A percentile compares a stretch with the other conserved stretches of the same genome.
Evolutionary conservation across 75 land plant species (phyloP).

Genomic region (Pseudotsuga menziesii): DNA sequence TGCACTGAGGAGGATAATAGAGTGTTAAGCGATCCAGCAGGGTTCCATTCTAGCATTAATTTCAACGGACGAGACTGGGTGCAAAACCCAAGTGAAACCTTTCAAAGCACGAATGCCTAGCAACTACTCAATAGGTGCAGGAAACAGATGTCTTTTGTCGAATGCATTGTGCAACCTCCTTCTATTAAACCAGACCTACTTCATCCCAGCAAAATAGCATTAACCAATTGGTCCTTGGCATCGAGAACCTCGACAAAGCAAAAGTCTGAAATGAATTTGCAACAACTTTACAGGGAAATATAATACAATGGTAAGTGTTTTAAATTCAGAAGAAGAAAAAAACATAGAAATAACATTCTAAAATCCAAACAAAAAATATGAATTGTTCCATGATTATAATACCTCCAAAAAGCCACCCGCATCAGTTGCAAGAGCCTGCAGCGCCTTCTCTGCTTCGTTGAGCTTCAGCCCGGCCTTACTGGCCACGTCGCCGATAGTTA

Average conservation of each 20-base stretch:
- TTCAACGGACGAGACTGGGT: too few relatives aligned
- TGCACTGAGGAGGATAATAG: too few relatives aligned
- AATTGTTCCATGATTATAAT: neutral
- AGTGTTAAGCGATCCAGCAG: too few relatives aligned
- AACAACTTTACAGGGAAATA: neutral
- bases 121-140: too few relatives aligned
- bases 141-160: too few relatives aligned
- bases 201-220: neutral
- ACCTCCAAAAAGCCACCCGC: slow-evolving; percentile 95
- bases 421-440: slow-evolving; percentile 95
- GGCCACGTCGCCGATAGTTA: slow-evolving; percentile 92
- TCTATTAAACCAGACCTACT: neutral
- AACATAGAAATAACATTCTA: neutral
- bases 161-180: too few relatives aligned
- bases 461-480: slow-evolving; percentile 72
- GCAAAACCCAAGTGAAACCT: too few relatives aligned
- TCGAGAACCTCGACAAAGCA: neutral
- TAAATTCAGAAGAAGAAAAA: neutral
- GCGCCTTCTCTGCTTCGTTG: slow-evolving; percentile 73
- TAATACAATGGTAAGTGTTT: neutral
- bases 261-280: neutral
- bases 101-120: too few relatives aligned
- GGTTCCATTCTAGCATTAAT: too few relatives aligned
- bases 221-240: neutral
- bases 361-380: neutral